phyloP scores from a whole-genome alignment of 208 protist species.

The Willaertia magna region DNA sequence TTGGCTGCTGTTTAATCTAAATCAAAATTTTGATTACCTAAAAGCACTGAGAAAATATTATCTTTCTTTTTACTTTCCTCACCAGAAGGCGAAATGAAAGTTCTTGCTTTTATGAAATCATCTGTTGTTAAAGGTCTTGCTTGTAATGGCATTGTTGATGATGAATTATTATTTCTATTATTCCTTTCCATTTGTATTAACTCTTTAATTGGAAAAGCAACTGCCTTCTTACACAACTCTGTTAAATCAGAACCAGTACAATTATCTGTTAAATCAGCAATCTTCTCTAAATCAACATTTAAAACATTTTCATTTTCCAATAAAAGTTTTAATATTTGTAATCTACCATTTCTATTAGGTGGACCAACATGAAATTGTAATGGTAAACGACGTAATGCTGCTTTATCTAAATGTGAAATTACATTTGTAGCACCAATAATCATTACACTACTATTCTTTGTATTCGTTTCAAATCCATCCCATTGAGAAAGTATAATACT shows the following conservation, averaged over 20 bases:
- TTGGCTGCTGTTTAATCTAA: too few relatives aligned
- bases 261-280: slow-evolving; percentile 54
- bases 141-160: neutral
- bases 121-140: neutral
- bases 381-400: neutral
- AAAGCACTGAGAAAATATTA: too few relatives aligned
- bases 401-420: slow-evolving; percentile 22
- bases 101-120: neutral
- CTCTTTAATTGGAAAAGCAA: neutral
- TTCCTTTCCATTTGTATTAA: too few relatives aligned
- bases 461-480: slow-evolving; percentile 32
- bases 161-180: neutral
- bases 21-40: too few relatives aligned
- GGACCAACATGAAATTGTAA: neutral
- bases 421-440: slow-evolving; percentile 47
- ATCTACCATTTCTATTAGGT: neutral
- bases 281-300: slow-evolving; percentile 18
- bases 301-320: neutral
- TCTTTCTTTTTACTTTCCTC: too few relatives aligned
- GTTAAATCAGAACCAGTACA: slow-evolving; percentile 79
- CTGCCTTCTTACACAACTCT: slow-evolving; percentile 67
- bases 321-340: neutral
- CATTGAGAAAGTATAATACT: slow-evolving; percentile 36
- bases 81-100: neutral
- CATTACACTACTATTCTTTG: slow-evolving; percentile 4